Percentiles rank a stretch among this genome's conserved stretches.
phyloP scores from a whole-genome alignment of 1,284 basidiomycete species.

The Grifola frondosa region DNA sequence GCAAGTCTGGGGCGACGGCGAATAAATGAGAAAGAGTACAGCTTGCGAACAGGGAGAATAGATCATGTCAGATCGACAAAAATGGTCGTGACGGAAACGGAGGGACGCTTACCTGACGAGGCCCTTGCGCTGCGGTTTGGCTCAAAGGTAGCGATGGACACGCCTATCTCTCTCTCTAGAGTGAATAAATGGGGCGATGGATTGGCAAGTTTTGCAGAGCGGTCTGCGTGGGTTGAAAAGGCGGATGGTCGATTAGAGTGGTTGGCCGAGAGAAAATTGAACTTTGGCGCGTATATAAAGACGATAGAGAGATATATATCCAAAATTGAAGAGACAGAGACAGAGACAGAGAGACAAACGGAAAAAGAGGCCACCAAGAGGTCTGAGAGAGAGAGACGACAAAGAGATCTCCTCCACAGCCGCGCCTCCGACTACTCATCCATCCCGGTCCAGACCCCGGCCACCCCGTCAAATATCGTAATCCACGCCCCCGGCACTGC shows the following conservation, averaged over 20 bases:
- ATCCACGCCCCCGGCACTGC: not conserved
- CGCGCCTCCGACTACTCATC: conserved; percentile 17
- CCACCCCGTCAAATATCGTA: conserved; percentile 9
- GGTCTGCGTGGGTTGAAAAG: conserved; percentile 25
- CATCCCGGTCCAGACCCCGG: conserved; percentile 22
- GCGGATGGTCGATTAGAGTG: conserved; percentile 31
- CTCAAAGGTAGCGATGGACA: conserved; percentile 20
- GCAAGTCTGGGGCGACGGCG: conserved; percentile 16
- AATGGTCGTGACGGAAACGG: not conserved
- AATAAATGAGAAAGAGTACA: conserved; percentile 26
- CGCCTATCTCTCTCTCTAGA: conserved; percentile 33
- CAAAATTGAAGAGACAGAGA: conserved; percentile 35
- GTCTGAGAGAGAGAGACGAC: conserved; percentile 32
- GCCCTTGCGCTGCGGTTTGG: conserved; percentile 12
- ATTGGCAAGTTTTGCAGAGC: conserved; percentile 19
- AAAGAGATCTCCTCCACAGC: conserved; percentile 22
- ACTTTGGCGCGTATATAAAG: conserved; percentile 32
- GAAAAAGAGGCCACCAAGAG: conserved; percentile 25
- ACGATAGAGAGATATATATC: conserved; percentile 37
- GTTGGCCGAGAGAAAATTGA: conserved; percentile 23
- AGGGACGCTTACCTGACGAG: conserved; percentile 17
- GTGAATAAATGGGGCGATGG: conserved; percentile 17
- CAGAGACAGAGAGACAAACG: conserved; percentile 29
- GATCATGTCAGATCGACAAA: conserved; percentile 4
- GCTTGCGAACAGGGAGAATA: conserved; percentile 14